Base-by-base conservation (phyloP, 257 asterid genomes). In the Avicennia marina region DNA sequence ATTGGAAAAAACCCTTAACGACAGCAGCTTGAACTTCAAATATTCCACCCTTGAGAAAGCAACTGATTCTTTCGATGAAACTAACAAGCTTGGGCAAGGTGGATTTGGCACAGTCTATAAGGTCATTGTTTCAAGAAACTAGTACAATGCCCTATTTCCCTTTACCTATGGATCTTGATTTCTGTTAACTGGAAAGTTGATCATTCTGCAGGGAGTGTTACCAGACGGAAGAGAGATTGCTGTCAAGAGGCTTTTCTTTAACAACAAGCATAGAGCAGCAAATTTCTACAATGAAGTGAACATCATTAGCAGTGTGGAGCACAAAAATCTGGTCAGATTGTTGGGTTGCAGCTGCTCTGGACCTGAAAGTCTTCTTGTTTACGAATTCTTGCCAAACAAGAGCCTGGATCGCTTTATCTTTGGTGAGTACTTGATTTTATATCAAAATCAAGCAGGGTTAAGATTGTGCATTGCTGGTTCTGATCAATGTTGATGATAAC, bases 81-180 rank as follows among this genome's bases (percentile, higher is more conserved):
- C 81, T 1, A 90, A 90, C 74, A 90, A 87, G 83, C 89, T 90
- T 11, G 98, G 98, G 20, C 91, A 87, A 46, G 98, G 98, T 47
- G 98, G 96, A 68, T 90, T 87, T 32, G 96, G 95, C 50, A 82
- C 91, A 4, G 98, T 90, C n/a, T 87, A 90, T 58, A 90, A 80
- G 93, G 94, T 82, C 56, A 22, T n/a, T 29, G 41, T 11, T 36
- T 12, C 2, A 36, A n/a, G n/a, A n/a, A n/a, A n/a, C n/a, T n/a
- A n/a, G n/a, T n/a, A n/a, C n/a, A n/a, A n/a, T n/a, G n/a, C n/a
- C n/a, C n/a, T n/a, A n/a, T n/a, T n/a, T n/a, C n/a, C n/a, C n/a
- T n/a, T n/a, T n/a, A n/a, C n/a, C n/a, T n/a, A 2, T n/a, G 4
- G n/a, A 11, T 4, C 38, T 17, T 25, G 20, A 40, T 13, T 17